These are phyloP conservation scores for Linum usitatissimum DNA, from an alignment of 345 rosid genomes.

Conservation along the genomic window DNA sequence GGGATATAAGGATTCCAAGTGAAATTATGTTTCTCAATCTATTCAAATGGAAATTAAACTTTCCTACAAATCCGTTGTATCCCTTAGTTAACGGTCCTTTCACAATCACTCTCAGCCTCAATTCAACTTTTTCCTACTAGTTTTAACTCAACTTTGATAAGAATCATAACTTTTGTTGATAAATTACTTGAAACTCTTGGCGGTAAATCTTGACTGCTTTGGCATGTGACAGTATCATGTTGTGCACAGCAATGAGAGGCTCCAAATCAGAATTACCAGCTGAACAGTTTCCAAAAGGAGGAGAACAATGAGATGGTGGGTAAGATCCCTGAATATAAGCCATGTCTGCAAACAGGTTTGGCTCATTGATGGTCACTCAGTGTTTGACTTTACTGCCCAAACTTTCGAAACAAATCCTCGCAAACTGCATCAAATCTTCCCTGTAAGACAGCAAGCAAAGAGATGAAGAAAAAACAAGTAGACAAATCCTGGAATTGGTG, in stretches of 20 bases:
- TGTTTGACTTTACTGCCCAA: slow-evolving; percentile 34
- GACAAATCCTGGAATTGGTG: not conserved
- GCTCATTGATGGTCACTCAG: slow-evolving; percentile 35
- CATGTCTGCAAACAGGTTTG: slow-evolving; percentile 26
- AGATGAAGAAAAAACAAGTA: not conserved
- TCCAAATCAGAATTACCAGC: slow-evolving; percentile 31
- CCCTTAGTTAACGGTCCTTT: no score
- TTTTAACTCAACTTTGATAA: no score
- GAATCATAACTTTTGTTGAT: not conserved
- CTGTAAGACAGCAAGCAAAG: slow-evolving; percentile 12
- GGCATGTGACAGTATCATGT: slow-evolving; percentile 32
- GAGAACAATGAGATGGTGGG: slow-evolving; percentile 31
- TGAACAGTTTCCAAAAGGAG: slow-evolving; percentile 34
- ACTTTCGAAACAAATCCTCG: slow-evolving; percentile 30
- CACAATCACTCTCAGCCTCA: no score
- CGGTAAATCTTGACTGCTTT: slow-evolving; percentile 33
- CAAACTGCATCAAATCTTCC: slow-evolving; percentile 33
- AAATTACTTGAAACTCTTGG: slow-evolving; percentile 21
- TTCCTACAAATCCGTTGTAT: no score
- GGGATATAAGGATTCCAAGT: no score
- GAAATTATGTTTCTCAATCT: no score
- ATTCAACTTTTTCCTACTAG: no score
- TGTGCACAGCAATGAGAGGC: slow-evolving; percentile 20
- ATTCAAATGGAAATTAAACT: no score
- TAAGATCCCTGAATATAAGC: slow-evolving; percentile 24